Evolutionary conservation across 2,329 filamentous ascomycete species (phyloP).

Genomic region (Fulvia fulva): DNA sequence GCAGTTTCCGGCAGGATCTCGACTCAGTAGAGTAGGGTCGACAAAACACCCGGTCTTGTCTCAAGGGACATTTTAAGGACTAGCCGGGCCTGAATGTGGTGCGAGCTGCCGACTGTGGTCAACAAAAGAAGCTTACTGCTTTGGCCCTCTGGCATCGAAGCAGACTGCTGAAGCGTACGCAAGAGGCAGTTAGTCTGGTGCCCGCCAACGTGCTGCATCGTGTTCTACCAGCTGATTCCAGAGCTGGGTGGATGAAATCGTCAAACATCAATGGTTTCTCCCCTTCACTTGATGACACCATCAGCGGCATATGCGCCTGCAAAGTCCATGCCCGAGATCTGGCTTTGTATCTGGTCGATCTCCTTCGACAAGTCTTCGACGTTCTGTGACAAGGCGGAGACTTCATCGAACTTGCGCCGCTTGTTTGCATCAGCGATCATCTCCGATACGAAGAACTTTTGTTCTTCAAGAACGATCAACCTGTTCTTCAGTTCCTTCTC

Average conservation of each 20-base stretch:
- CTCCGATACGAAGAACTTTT: slow-evolving; percentile 80
- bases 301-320: slow-evolving; percentile 31
- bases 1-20: too few species aligned
- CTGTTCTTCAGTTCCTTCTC: slow-evolving; percentile 77
- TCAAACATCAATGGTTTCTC: neutral
- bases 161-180: too few species aligned
- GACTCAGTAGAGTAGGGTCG: too few species aligned
- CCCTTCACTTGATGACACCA: slow-evolving; percentile 27
- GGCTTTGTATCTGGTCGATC: slow-evolving; percentile 52
- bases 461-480: slow-evolving; percentile 82
- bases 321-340: slow-evolving; percentile 37
- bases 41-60: too few species aligned
- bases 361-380: slow-evolving; percentile 77
- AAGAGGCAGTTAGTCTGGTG: too few species aligned
- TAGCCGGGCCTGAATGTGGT: too few species aligned
- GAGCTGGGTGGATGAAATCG: neutral
- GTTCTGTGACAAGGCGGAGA: slow-evolving; percentile 72
- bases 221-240: too few species aligned
- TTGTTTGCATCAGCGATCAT: slow-evolving; percentile 78
- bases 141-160: too few species aligned
- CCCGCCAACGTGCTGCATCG: too few species aligned
- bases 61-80: too few species aligned
- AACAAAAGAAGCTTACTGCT: too few species aligned
- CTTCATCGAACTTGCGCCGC: slow-evolving; percentile 79
- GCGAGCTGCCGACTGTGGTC: too few species aligned